A percentile compares a stretch with the other conserved stretches of the same genome.
Evolutionary conservation across 1,284 basidiomycete genomes (phyloP).

Genomic region (Melampsora americana): DNA sequence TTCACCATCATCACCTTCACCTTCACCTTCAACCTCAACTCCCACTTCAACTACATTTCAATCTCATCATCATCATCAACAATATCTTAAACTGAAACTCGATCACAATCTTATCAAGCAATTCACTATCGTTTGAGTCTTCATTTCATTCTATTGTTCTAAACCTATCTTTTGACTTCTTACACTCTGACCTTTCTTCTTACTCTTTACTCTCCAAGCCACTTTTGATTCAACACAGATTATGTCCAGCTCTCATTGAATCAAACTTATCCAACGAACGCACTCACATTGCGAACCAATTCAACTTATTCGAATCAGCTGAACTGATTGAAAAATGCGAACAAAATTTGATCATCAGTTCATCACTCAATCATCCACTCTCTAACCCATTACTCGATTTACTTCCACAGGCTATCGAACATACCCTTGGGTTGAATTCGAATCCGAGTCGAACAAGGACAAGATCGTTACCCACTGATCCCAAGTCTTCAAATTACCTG

Average conservation of each 20-base stretch:
- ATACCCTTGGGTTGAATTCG: not conserved
- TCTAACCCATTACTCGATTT: not conserved
- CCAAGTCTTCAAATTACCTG: too few relatives aligned
- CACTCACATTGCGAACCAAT: conserved; percentile 20
- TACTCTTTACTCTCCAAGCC: conserved; percentile 14
- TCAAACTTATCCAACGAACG: conserved; percentile 13
- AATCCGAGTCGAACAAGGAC: too few relatives aligned
- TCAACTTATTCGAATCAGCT: conserved; percentile 28
- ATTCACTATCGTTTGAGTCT: not conserved
- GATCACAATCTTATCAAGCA: not conserved
- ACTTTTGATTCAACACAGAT: conserved; percentile 12
- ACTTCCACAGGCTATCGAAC: not conserved
- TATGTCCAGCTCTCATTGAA: conserved; percentile 5
- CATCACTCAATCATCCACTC: not conserved
- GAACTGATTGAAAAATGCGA: conserved; percentile 36
- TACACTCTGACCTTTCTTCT: not conserved
- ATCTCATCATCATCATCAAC: not conserved
- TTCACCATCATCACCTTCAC: too few relatives aligned
- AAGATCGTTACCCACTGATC: too few relatives aligned
- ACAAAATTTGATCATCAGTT: conserved; percentile 1
- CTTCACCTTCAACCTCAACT: conserved; percentile 2
- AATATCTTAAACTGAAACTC: not conserved
- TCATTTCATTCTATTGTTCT: not conserved
- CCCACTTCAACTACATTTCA: not conserved
- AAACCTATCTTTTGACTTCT: not conserved